A percentile compares a stretch with the other conserved stretches of the same genome.
Evolutionary conservation across 2,329 filamentous ascomycete species (phyloP).

Genomic region (Aspergillus pseudonomiae): DNA sequence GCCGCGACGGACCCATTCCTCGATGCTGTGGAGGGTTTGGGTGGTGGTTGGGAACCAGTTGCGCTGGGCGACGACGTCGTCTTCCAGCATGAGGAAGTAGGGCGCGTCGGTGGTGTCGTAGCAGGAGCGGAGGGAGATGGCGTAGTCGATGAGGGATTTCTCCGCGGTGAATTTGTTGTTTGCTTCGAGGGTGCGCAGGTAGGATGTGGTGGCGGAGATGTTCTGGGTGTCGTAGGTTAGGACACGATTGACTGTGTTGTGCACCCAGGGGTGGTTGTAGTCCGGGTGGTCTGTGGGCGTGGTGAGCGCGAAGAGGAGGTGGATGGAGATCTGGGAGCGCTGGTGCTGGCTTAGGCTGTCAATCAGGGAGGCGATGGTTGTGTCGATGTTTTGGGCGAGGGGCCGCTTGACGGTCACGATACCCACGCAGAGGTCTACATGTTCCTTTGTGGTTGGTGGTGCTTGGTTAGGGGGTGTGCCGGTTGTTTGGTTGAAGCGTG

Average conservation of each 20-base stretch:
- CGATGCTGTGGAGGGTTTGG: slow-evolving; percentile 39
- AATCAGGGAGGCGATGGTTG: slow-evolving; percentile 48
- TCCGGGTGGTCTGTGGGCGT: slow-evolving; percentile 46
- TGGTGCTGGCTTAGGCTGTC: slow-evolving; percentile 46
- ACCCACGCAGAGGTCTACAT: slow-evolving; percentile 44
- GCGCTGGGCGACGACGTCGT: slow-evolving; percentile 51
- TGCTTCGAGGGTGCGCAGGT: slow-evolving; percentile 18
- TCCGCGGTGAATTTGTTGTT: slow-evolving; percentile 27
- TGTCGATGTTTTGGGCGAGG: slow-evolving; percentile 43
- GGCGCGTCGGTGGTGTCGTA: slow-evolving; percentile 39
- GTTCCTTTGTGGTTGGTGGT: slow-evolving; percentile 6
- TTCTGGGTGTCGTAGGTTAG: slow-evolving; percentile 43
- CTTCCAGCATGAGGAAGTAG: slow-evolving; percentile 52
- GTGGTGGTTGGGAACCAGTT: slow-evolving; percentile 50
- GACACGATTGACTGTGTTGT: slow-evolving; percentile 43
- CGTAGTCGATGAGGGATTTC: slow-evolving; percentile 51
- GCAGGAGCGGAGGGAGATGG: slow-evolving; percentile 46
- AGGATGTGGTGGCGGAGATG: slow-evolving; percentile 12
- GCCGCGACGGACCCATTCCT: slow-evolving; percentile 21
- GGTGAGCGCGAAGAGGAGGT: slow-evolving; percentile 49
- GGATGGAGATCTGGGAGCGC: slow-evolving; percentile 44
- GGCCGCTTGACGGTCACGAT: slow-evolving; percentile 48
- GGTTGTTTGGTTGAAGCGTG: slow-evolving; percentile 21
- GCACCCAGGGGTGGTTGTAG: slow-evolving; percentile 47
- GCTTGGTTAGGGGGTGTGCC: neutral